Conservation (phyloP, 2,329 filamentous ascomycete species). For the Aspergillus thermomutatus region DNA sequence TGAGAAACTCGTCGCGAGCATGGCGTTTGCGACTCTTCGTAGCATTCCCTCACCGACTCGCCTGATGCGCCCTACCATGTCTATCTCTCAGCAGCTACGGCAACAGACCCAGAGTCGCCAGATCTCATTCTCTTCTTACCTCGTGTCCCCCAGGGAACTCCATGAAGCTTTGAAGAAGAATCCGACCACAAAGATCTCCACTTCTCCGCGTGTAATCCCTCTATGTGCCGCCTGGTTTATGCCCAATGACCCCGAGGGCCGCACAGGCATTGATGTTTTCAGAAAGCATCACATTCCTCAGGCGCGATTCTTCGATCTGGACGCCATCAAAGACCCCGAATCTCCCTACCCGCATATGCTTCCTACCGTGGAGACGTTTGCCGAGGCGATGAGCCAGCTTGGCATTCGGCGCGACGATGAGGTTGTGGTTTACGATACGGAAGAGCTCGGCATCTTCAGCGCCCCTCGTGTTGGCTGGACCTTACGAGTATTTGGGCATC, state of each 20-base stretch:
- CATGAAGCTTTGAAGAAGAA: slow-evolving; percentile 78
- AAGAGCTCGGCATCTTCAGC: slow-evolving; percentile 89
- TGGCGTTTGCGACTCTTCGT: slow-evolving; percentile 37
- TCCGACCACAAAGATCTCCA: slow-evolving; percentile 72
- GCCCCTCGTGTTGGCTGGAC: slow-evolving; percentile 95
- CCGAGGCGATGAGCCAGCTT: slow-evolving; percentile 80
- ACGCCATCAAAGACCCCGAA: slow-evolving; percentile 81
- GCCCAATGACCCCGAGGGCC: slow-evolving; percentile 74
- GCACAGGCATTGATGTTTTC: slow-evolving; percentile 78
- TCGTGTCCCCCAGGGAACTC: slow-evolving; percentile 82
- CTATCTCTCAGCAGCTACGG: slow-evolving; percentile 19
- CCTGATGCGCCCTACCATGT: slow-evolving; percentile 26
- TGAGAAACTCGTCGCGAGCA: slow-evolving; percentile 13
- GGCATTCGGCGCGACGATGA: slow-evolving; percentile 85
- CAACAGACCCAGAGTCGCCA: slow-evolving; percentile 43
- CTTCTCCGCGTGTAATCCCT: slow-evolving; percentile 78
- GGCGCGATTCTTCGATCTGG: slow-evolving; percentile 93
- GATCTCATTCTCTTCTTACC: slow-evolving; percentile 68
- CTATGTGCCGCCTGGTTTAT: slow-evolving; percentile 95
- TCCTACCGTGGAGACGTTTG: slow-evolving; percentile 75
- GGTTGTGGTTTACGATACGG: slow-evolving; percentile 89
- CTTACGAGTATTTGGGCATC: slow-evolving; percentile 82
- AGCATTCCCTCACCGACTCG: slow-evolving; percentile 20
- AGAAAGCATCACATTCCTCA: slow-evolving; percentile 78
- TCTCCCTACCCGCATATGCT: slow-evolving; percentile 97